These are phyloP conservation scores for Aspergillus ibericus DNA, from an alignment of 2,329 filamentous ascomycete genomes.

Conservation along the genomic window DNA sequence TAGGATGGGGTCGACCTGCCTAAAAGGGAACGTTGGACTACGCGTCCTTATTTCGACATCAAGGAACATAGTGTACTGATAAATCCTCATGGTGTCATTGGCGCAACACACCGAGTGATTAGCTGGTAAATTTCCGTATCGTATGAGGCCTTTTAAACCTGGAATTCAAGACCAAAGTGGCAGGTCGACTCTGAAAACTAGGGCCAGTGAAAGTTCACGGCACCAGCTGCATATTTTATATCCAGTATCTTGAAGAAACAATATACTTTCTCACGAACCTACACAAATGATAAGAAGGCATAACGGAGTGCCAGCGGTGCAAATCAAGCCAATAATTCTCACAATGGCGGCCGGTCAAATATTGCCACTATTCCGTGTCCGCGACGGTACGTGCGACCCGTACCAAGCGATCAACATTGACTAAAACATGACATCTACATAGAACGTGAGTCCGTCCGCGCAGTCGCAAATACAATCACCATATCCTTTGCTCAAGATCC, in stretches of 20 bases:
- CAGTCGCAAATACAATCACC: constrained; percentile 22
- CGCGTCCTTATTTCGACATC: neutral
- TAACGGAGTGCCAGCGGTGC: neutral
- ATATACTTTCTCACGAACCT: neutral
- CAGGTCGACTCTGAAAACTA: neutral
- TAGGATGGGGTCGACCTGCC: constrained; percentile 23
- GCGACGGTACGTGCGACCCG: constrained; percentile 4
- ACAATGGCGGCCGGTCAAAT: neutral
- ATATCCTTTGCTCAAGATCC: constrained; percentile 27
- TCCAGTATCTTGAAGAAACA: neutral
- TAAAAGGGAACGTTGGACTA: constrained; percentile 3
- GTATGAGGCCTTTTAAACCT: neutral
- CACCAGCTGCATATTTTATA: neutral
- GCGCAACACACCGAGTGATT: neutral
- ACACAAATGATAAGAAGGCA: neutral
- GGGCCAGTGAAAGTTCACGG: neutral
- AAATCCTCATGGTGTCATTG: neutral
- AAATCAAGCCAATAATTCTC: neutral
- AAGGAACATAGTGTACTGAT: neutral
- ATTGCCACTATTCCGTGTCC: constrained; percentile 12
- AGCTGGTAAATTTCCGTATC: neutral
- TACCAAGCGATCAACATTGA: neutral
- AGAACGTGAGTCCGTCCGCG: constrained; percentile 16
- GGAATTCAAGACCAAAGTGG: neutral
- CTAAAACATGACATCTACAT: neutral